These are phyloP conservation scores for Saccharomyces hybrid DNA, from an alignment of 1,139 yeast genomes.

Conservation along the genomic window DNA sequence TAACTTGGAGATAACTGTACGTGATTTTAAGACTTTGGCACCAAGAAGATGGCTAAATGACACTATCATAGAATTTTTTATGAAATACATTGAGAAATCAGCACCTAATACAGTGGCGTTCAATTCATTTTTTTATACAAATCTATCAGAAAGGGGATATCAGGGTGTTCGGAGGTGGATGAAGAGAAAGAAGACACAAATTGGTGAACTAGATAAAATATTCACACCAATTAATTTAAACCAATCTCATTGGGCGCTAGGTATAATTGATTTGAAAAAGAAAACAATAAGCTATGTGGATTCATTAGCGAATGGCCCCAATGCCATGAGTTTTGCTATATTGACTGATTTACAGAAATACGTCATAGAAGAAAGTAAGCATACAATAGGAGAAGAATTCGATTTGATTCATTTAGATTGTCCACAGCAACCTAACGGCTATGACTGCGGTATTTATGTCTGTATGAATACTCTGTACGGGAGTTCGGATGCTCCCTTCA, in stretches of 20 bases:
- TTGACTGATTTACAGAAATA: slow-evolving; percentile 51
- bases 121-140: slow-evolving; percentile 82
- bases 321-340: slow-evolving; percentile 51
- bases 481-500: slow-evolving; percentile 41
- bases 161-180: slow-evolving; percentile 86
- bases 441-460: slow-evolving; percentile 92
- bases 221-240: slow-evolving; percentile 78
- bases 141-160: slow-evolving; percentile 65
- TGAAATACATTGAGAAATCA: slow-evolving; percentile 45
- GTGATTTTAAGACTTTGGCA: slow-evolving; percentile 64
- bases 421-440: slow-evolving; percentile 87
- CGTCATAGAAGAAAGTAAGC: slow-evolving; percentile 49
- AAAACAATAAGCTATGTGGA: slow-evolving; percentile 66
- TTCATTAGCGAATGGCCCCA: slow-evolving; percentile 45
- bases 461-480: slow-evolving; percentile 69
- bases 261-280: slow-evolving; percentile 59
- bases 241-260: slow-evolving; percentile 90
- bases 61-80: slow-evolving; percentile 76
- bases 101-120: slow-evolving; percentile 50
- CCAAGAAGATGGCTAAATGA: slow-evolving; percentile 86
- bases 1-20: slow-evolving; percentile 52
- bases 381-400: slow-evolving; percentile 34
- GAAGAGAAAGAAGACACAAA: slow-evolving; percentile 66
- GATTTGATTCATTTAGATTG: slow-evolving; percentile 39
- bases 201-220: slow-evolving; percentile 54